Conservation (phyloP, 306 rosid genomes). For the Dicorynia guianensis region DNA sequence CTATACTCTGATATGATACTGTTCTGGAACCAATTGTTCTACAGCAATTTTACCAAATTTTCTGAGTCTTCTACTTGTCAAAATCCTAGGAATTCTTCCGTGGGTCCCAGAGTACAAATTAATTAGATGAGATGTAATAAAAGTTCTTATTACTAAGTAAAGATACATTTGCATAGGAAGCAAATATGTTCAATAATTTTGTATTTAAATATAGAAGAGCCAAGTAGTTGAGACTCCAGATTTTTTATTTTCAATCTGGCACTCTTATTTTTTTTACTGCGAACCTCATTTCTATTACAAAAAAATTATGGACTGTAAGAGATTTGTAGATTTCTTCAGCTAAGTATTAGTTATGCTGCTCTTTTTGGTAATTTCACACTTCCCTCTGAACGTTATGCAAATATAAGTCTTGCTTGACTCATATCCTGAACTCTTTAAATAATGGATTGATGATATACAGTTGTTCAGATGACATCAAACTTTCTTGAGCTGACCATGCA, state of each 20-base stretch:
- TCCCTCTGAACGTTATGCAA: conserved; percentile 1
- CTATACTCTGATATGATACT: neutral
- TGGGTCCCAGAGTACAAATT: conserved; percentile 11
- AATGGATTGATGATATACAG: conserved; percentile 15
- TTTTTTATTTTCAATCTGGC: too few relatives aligned
- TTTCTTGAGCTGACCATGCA: conserved; percentile 12
- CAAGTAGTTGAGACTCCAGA: neutral
- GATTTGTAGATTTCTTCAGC: conserved; percentile 12
- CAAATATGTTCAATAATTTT: neutral
- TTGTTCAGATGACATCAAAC: conserved; percentile 33
- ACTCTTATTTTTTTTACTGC: neutral
- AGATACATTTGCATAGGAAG: conserved; percentile 5
- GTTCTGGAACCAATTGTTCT: neutral
- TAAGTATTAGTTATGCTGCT: neutral
- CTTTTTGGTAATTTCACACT: conserved; percentile 8
- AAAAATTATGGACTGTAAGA: neutral
- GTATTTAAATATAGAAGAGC: neutral
- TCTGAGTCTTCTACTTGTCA: conserved; percentile 21
- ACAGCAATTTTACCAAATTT: conserved; percentile 1
- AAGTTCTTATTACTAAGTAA: neutral
- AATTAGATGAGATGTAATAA: neutral
- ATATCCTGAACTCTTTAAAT: conserved; percentile 21
- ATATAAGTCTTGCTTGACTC: conserved; percentile 9
- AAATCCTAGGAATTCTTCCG: conserved; percentile 3
- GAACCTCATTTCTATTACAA: neutral